Evolutionary conservation across 768 basidiomycete genomes (phyloP).

Genomic region (Tylopilus sp.): DNA sequence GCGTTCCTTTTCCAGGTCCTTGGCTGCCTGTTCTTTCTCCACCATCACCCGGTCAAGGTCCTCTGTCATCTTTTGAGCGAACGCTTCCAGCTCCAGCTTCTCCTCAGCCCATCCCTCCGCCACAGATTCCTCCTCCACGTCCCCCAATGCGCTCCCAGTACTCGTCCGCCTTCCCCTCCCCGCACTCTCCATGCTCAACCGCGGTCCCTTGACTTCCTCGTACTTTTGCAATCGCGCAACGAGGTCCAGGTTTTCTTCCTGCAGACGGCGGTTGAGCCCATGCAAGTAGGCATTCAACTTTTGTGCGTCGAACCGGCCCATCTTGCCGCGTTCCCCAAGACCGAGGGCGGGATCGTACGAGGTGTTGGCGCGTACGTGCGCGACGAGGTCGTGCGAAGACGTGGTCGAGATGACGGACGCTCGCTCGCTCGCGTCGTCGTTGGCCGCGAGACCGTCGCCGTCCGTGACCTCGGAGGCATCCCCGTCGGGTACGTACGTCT

Average conservation of each 20-base stretch:
- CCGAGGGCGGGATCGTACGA: conserved; percentile 86
- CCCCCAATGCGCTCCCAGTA: conserved; percentile 48
- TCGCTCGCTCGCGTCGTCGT: conserved; percentile 51
- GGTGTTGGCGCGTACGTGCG: conserved; percentile 74
- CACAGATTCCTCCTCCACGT: conserved; percentile 59
- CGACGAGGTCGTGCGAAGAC: conserved; percentile 85
- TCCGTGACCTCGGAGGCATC: conserved; percentile 30
- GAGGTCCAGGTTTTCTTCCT: conserved; percentile 79
- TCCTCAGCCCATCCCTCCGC: conserved; percentile 73
- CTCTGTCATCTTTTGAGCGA: conserved; percentile 36
- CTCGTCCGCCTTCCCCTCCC: conserved; percentile 49
- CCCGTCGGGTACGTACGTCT: conserved; percentile 40
- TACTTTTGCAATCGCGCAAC: conserved; percentile 49
- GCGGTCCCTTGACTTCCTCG: conserved; percentile 44
- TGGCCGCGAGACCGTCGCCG: conserved; percentile 17
- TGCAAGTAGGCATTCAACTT: conserved; percentile 88
- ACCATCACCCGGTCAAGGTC: conserved; percentile 39
- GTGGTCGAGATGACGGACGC: conserved; percentile 78
- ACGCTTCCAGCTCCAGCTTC: conserved; percentile 51
- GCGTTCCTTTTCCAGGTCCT: conserved; percentile 51
- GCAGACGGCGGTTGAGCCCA: conserved; percentile 75
- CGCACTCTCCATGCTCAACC: conserved; percentile 27
- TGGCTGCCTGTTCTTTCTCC: conserved; percentile 46
- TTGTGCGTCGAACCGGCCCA: conserved; percentile 80
- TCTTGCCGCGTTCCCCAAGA: conserved; percentile 61